phyloP scores from a whole-genome alignment of 2,329 filamentous ascomycete genomes.

The Aspergillus quadrilineatus region DNA sequence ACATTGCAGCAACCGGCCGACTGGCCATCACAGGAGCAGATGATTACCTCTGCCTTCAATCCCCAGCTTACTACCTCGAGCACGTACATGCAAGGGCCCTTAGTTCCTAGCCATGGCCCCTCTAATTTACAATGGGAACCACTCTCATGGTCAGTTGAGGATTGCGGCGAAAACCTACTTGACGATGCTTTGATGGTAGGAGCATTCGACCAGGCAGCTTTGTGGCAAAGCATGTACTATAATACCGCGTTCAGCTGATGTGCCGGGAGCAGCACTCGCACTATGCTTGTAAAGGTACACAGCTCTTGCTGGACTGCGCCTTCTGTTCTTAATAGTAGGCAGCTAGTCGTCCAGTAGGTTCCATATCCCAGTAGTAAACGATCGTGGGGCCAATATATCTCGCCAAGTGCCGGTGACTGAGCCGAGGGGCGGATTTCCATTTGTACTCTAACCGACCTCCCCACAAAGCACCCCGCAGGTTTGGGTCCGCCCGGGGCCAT shows the following conservation, averaged over 20 bases:
- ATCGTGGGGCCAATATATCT: neutral
- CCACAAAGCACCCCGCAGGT: constrained; percentile 14
- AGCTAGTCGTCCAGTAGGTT: too few species aligned
- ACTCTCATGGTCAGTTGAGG: constrained; percentile 8
- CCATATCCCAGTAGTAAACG: too few species aligned
- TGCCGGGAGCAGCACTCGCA: neutral
- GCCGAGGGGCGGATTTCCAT: constrained; percentile 2
- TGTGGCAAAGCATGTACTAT: constrained; percentile 7
- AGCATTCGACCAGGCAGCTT: neutral
- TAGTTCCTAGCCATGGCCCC: neutral
- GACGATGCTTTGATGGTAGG: constrained; percentile 3
- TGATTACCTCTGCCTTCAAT: neutral
- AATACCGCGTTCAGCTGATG: neutral
- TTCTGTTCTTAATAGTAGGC: neutral
- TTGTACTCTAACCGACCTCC: constrained; percentile 24
- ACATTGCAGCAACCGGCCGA: neutral
- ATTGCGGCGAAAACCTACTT: constrained; percentile 5
- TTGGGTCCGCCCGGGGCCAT: constrained; percentile 16
- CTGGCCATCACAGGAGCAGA: neutral
- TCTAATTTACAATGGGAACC: constrained; percentile 3
- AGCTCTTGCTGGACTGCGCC: neutral
- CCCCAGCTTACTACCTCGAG: neutral
- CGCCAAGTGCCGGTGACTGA: constrained; percentile 6
- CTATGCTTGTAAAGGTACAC: neutral
- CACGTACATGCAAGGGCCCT: neutral